These are phyloP conservation scores for Passalora sequoiae DNA, from an alignment of 2,329 filamentous ascomycete species.

Conservation along the genomic window DNA sequence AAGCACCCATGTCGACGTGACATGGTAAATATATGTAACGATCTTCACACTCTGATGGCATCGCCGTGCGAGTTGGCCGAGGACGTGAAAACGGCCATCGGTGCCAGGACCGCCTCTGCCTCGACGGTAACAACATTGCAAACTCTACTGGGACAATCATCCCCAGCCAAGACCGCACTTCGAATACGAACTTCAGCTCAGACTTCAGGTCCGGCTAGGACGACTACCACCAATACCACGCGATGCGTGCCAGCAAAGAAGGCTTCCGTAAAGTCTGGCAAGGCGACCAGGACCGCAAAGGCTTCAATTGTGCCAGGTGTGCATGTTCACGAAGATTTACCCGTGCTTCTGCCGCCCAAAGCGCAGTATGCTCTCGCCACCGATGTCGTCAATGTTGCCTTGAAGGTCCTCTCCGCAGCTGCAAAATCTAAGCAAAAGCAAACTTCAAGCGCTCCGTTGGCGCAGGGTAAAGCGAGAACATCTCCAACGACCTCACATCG, in stretches of 20 bases:
- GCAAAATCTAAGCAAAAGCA: constrained; percentile 45
- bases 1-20: not conserved
- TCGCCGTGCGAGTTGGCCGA: constrained; percentile 14
- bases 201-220: constrained; percentile 8
- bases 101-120: constrained; percentile 17
- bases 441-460: too few species aligned
- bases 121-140: constrained; percentile 27
- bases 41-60: constrained; percentile 10
- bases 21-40: too few species aligned
- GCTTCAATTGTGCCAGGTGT: constrained; percentile 23
- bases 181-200: constrained; percentile 3
- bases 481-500: constrained; percentile 20
- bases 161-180: constrained; percentile 8
- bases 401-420: constrained; percentile 65
- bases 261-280: constrained; percentile 2
- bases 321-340: constrained; percentile 36
- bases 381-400: constrained; percentile 63
- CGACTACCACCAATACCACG: not conserved
- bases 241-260: not conserved
- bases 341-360: constrained; percentile 44
- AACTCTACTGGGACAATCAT: constrained; percentile 19
- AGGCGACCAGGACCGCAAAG: constrained; percentile 7
- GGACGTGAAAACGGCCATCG: constrained; percentile 20
- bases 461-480: not conserved
- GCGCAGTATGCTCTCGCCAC: constrained; percentile 66